Conservation (phyloP, 345 rosid species). For the thale cress (Arabidopsis thaliana) region TAIR10.1 NC_003076.8:25910501-25911000, state of each 20-base stretch:
- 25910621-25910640: background rate
- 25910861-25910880: constrained; percentile 76
- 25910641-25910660: background rate
- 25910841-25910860: constrained; percentile 97
- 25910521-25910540: background rate
- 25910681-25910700: background rate
- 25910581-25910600: background rate
- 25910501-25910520: constrained; percentile 16
- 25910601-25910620: constrained; percentile 25
- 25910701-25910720: constrained; percentile 2
- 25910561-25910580: no score
- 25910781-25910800: constrained; percentile 2
- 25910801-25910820: background rate
- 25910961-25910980: background rate
- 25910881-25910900: constrained; percentile 90
- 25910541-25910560: constrained; percentile 21
- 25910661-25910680: constrained; percentile 1
- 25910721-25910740: constrained; percentile 18
- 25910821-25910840: constrained; percentile 39
- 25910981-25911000: background rate
- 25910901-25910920: constrained; percentile 96
- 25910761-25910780: constrained; percentile 9
- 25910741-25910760: background rate
- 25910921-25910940: constrained; percentile 76
- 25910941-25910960: background rate